Evolutionary conservation across 345 rosid species (phyloP).

Genomic region (Gossypium arboreum): DNA sequence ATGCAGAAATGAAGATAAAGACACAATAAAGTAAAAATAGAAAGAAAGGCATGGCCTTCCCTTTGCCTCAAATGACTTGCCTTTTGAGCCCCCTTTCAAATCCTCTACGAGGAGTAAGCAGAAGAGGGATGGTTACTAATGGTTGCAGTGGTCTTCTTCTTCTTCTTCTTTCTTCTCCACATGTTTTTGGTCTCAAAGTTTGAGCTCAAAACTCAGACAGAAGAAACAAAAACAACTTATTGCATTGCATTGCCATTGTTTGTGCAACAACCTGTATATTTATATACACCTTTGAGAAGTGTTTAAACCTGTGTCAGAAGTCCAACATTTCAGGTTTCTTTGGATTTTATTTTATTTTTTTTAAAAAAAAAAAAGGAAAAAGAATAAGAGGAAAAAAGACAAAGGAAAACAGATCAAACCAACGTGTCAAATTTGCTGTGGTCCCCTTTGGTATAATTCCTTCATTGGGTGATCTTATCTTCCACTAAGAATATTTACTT

Average conservation of each 20-base stretch:
- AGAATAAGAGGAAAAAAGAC: not conserved
- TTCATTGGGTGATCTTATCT: constrained; percentile 7
- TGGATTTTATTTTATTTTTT: not conserved
- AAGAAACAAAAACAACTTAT: not conserved
- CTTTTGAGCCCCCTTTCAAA: not conserved
- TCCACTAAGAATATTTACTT: constrained; percentile 15
- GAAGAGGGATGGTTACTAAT: not conserved
- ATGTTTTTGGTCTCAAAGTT: not conserved
- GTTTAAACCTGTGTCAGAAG: not conserved
- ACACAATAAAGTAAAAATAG: constrained; percentile 5
- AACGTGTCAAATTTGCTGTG: constrained; percentile 9
- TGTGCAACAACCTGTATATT: not conserved
- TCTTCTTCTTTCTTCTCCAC: constrained; percentile 15
- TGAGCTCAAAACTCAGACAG: not conserved
- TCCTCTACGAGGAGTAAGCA: not conserved
- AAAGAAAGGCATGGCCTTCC: constrained; percentile 30
- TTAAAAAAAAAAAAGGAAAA: no score
- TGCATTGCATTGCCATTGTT: not conserved
- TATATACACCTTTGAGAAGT: constrained; percentile 1
- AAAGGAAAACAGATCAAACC: not conserved
- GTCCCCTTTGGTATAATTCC: constrained; percentile 1
- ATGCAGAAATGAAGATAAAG: not conserved
- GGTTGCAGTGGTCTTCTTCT: not conserved
- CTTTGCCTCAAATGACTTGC: constrained; percentile 24
- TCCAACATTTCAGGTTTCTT: not conserved